Evolutionary conservation across 768 basidiomycete genomes (phyloP).

Genomic region (Kondoa subrosea): DNA sequence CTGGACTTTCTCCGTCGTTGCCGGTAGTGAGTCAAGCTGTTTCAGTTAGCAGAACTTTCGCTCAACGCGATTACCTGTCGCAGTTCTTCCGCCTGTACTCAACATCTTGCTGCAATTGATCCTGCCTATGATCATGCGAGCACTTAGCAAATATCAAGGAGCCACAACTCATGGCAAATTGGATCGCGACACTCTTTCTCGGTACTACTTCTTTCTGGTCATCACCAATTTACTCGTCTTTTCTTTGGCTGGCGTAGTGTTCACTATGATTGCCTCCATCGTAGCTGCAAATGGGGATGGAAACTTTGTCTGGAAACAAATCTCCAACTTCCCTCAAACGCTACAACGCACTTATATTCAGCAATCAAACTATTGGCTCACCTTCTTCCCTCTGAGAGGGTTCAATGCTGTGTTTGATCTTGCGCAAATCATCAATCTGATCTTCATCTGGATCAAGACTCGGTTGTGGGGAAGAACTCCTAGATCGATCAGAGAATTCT

Average conservation of each 20-base stretch:
- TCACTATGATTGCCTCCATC: slow-evolving; percentile 28
- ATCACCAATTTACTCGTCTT: slow-evolving; percentile 88
- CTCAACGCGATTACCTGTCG: slow-evolving; percentile 9
- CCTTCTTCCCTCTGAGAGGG: slow-evolving; percentile 54
- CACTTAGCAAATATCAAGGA: slow-evolving; percentile 36
- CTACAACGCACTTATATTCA: slow-evolving; percentile 81
- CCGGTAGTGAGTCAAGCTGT: slow-evolving; percentile 48
- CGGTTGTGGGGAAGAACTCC: slow-evolving; percentile 75
- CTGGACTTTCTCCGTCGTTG: slow-evolving; percentile 59
- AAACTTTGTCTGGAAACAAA: slow-evolving; percentile 38
- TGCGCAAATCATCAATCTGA: slow-evolving; percentile 79
- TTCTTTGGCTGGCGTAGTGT: slow-evolving; percentile 33
- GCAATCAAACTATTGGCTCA: slow-evolving; percentile 50
- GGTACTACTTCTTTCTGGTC: slow-evolving; percentile 85
- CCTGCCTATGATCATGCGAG: slow-evolving; percentile 79
- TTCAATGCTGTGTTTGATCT: slow-evolving; percentile 89
- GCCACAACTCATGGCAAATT: slow-evolving; percentile 24
- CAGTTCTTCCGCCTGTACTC: slow-evolving; percentile 72
- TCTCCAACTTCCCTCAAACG: slow-evolving; percentile 34
- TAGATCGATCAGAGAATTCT: slow-evolving; percentile 76
- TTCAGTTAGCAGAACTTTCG: neutral
- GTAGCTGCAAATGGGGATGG: slow-evolving; percentile 33
- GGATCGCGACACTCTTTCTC: slow-evolving; percentile 76
- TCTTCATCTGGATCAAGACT: slow-evolving; percentile 59
- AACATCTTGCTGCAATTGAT: slow-evolving; percentile 59